phyloP scores from a whole-genome alignment of 768 basidiomycete genomes.

The Psilocybe sp. region DNA sequence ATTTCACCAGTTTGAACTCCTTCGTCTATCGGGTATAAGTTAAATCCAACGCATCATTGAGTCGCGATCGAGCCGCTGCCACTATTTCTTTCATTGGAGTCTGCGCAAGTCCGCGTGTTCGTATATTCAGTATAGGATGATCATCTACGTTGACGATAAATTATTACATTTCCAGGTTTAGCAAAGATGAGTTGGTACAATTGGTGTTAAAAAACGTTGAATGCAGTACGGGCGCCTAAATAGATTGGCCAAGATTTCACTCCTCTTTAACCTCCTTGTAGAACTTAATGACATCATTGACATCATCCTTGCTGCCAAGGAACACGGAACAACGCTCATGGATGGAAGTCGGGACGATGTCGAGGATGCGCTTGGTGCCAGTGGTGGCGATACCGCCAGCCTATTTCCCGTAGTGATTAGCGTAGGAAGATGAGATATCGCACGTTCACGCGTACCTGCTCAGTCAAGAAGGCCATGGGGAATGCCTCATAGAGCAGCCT shows the following conservation, averaged over 20 bases:
- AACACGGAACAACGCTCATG: slow-evolving; percentile 94
- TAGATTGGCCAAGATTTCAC: neutral
- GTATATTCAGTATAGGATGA: too few relatives aligned
- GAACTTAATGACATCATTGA: slow-evolving; percentile 85
- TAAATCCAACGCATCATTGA: too few relatives aligned
- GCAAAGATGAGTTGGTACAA: too few relatives aligned
- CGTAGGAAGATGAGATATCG: neutral
- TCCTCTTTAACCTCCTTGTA: slow-evolving; percentile 50
- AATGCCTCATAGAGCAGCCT: slow-evolving; percentile 95
- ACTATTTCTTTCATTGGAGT: too few relatives aligned
- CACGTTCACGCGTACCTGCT: slow-evolving; percentile 60
- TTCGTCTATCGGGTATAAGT: too few relatives aligned
- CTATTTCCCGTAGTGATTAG: slow-evolving; percentile 32
- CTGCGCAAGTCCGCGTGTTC: too few relatives aligned
- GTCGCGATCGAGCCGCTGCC: too few relatives aligned
- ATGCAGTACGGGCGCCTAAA: too few relatives aligned
- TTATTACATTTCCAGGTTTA: too few relatives aligned
- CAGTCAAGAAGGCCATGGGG: slow-evolving; percentile 94
- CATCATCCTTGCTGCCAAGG: slow-evolving; percentile 91
- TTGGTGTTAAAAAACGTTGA: too few relatives aligned
- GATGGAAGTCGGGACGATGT: slow-evolving; percentile 80
- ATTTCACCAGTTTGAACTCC: too few relatives aligned
- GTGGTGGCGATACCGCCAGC: slow-evolving; percentile 97
- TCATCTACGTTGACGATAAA: too few relatives aligned
- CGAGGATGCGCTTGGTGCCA: slow-evolving; percentile 89